Base-by-base conservation (phyloP, 2,329 filamentous ascomycete species). In the Ophiocordyceps camponoti-rufipedis region DNA sequence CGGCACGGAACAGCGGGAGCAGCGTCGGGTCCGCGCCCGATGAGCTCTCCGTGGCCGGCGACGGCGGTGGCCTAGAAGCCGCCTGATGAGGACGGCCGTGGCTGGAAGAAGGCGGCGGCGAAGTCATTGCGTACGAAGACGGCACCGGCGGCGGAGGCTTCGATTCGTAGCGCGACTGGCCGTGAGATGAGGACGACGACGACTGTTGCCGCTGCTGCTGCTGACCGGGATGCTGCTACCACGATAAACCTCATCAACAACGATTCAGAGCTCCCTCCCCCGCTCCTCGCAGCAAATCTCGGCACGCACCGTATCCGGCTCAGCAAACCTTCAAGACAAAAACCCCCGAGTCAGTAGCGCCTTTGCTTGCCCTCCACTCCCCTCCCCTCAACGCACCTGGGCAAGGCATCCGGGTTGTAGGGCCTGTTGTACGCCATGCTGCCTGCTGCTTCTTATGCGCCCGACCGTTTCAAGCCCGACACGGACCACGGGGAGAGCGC, bases 351-450 rank as follows among this genome's bases (percentile, higher is more conserved):
- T 42, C 33, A 42, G 47, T 33, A 23, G 44, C 39, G 44, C 38
- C 52, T 62, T 23, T 5, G 23, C 51, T 58, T 44, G 46, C 48
- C 50, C 40, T 45, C n/a, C 29, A 19, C 29, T 32, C 18, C 13
- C 19, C 32, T 39, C 14, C 43, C 12, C 19, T 14, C n/a, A 5
- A 65, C 81, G 67, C 72, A 91, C 83, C 86, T 86, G 59, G 89
- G 89, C 51, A 98, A 78, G 60, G 87, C 85, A 69, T 98, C 89
- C 32, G 88, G 88, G 63, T 98, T 94, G 69, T 87, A 91, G 46
- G 82, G 77, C 62, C 79, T 80, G 66, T 94, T 94, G 72, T 96
- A 96, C 47, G 89, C 89, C 89, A 96, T 96, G 49, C 59, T 63
- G 41, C 13, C 5, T 1, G 16, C 13, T 8, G 33, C 14, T 3